Conservation (phyloP, 2,329 filamentous ascomycete genomes). For the Nemania sp. region DNA sequence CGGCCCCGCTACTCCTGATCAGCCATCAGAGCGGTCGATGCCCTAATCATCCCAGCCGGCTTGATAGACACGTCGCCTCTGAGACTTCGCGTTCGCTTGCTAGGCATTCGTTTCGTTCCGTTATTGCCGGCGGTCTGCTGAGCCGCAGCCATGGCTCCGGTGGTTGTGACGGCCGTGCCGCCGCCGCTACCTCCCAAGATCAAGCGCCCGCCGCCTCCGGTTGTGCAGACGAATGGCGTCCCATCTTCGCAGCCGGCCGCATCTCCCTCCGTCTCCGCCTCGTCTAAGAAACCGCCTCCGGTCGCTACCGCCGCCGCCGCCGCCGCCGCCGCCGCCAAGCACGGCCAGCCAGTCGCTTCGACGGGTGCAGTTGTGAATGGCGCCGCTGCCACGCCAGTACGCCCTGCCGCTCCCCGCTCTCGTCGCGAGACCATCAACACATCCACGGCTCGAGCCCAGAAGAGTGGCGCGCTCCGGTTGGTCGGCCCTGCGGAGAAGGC, state of each 20-base stretch:
- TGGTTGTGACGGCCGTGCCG: conserved; percentile 49
- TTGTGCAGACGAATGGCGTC: conserved; percentile 67
- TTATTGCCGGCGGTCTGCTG: conserved; percentile 4
- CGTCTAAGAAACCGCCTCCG: conserved; percentile 57
- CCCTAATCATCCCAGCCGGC: conserved; percentile 1
- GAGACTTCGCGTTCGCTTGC: conserved; percentile 3
- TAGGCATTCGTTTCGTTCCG: conserved; percentile 7
- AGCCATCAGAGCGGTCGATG: conserved; percentile 17
- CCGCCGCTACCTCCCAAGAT: conserved; percentile 54
- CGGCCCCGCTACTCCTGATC: not conserved
- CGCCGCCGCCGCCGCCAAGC: conserved; percentile 54
- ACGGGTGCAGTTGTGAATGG: conserved; percentile 48
- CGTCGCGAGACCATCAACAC: conserved; percentile 59
- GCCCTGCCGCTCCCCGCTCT: conserved; percentile 56
- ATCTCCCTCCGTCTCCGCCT: conserved; percentile 59
- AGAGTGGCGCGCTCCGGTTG: conserved; percentile 54
- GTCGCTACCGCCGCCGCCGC: too few relatives aligned
- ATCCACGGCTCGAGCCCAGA: conserved; percentile 50
- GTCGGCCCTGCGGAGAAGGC: conserved; percentile 51
- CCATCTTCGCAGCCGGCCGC: conserved; percentile 62
- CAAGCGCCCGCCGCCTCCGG: conserved; percentile 68
- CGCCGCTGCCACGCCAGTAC: conserved; percentile 44
- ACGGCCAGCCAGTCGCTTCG: conserved; percentile 47
- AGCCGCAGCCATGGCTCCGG: conserved; percentile 53
- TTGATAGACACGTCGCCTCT: conserved; percentile 14